phyloP scores from a whole-genome alignment of 441 rosid genomes.

The Pelargonium myrrhifolium region DNA sequence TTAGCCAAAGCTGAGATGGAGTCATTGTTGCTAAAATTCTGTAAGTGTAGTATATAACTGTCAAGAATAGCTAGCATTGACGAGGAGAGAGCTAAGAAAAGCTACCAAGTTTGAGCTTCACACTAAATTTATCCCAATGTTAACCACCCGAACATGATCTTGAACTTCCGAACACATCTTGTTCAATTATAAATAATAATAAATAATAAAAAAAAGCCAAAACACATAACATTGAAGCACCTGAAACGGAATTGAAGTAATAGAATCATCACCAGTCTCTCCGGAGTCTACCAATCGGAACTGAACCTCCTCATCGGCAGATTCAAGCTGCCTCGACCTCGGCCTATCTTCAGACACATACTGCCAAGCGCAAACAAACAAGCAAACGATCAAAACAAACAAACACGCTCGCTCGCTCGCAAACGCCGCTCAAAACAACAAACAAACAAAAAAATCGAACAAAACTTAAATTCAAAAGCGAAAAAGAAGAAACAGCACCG shows the following conservation, averaged over 20 bases:
- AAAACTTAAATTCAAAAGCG: not conserved
- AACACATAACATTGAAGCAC: conserved; percentile 19
- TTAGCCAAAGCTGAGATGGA: not conserved
- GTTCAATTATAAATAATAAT: too few species aligned
- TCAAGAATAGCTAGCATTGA: too few species aligned
- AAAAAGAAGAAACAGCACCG: not conserved
- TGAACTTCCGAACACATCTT: not conserved
- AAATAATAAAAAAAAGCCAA: not conserved
- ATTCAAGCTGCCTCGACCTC: conserved; percentile 25
- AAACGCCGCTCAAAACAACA: not conserved
- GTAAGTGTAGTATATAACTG: too few species aligned
- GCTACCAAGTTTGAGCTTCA: too few species aligned
- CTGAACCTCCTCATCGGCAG: conserved; percentile 23
- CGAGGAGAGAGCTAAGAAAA: too few species aligned
- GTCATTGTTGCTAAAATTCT: not conserved
- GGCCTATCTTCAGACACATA: conserved; percentile 14
- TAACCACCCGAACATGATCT: not conserved
- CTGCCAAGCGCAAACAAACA: conserved; percentile 11
- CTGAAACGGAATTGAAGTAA: conserved; percentile 52
- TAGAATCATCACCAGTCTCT: conserved; percentile 44
- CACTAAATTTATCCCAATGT: too few species aligned
- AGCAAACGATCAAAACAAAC: not conserved
- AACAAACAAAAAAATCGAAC: not conserved
- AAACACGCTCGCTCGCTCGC: not conserved
- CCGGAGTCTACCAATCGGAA: conserved; percentile 30